Evolutionary conservation across 768 basidiomycete species (phyloP), one percentile per base, ranked within the genome.

Genomic region (Coprinopsis sp.): DNA sequence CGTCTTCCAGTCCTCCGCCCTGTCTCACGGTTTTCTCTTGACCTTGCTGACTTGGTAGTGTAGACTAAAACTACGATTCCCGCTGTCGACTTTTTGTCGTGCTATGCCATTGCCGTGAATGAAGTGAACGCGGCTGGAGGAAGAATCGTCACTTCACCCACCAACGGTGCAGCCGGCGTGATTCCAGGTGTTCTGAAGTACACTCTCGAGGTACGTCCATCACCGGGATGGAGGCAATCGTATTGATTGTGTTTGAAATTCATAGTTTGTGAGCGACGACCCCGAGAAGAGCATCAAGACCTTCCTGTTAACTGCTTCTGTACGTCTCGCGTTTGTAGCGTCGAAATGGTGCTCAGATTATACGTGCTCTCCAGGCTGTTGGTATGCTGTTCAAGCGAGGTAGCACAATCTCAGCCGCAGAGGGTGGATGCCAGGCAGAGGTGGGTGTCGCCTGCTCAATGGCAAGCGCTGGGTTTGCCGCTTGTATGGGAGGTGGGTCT

Each of bases 381-480:
- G 92, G 94, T 13, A 96, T 96, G 93, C 70, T 96, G 25, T 95
- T 92, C 72, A 97, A 98, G 63, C 81, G 94, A 49, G 92, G 93
- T n/a, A 91, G 91, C 51, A 95, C 94, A 2, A 96, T 97, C 41
- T 90, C 87, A 37, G 94, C 94, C 12, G 93, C 95, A 0, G 95
- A 98, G 66, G 94, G 94, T 16, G 92, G 84, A 10, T 95, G 92
- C 63, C 90, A 92, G 68, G 92, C 92, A 16, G 92, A 95, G 69
- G 94, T 98, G 3, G 94, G 94, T 62, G 95, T 97, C 33, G 94
- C 95, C 2, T 91, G 91, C 58, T 91, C 91, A 3, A 97, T 97
- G 95, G 95, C 93, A 0, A 85, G 85, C 44, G 92, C 85, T 37
- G 94, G 89, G 0, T 94, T 95, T 58, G 87, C 91, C 3, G 94